phyloP scores from a whole-genome alignment of 768 basidiomycete species.

The Gautieria morchelliformis region DNA sequence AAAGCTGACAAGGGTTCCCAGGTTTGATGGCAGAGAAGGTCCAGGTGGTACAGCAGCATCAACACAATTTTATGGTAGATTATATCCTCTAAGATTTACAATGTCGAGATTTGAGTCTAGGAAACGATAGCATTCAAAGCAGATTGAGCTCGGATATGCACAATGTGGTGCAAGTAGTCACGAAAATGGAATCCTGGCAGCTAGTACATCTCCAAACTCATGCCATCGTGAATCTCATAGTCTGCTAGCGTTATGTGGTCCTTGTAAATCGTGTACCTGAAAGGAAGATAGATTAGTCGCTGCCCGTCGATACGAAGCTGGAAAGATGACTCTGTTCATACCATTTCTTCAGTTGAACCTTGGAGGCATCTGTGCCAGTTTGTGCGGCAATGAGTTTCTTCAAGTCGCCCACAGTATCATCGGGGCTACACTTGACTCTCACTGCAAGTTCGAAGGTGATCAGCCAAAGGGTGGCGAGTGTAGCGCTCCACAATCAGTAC shows the following conservation, averaged over 20 bases:
- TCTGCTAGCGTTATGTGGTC: constrained; percentile 91
- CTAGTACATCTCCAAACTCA: constrained; percentile 90
- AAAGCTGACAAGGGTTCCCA: no score
- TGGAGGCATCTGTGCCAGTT: constrained; percentile 74
- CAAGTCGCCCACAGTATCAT: constrained; percentile 95
- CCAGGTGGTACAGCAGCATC: no score
- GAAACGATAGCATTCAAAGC: neutral
- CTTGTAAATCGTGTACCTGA: constrained; percentile 90
- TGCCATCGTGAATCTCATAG: constrained; percentile 89
- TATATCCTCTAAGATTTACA: no score
- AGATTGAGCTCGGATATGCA: neutral
- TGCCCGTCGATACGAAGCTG: neutral
- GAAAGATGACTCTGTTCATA: constrained; percentile 25
- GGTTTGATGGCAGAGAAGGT: no score
- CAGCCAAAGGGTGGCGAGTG: neutral
- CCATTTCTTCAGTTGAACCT: constrained; percentile 98
- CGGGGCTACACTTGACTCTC: constrained; percentile 88
- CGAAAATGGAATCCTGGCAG: neutral
- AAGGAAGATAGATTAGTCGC: neutral
- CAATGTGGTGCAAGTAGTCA: neutral
- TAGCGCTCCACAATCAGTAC: constrained; percentile 27
- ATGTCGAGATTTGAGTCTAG: neutral
- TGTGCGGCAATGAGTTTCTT: constrained; percentile 97
- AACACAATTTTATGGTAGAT: no score
- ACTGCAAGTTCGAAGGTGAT: constrained; percentile 35